Base-by-base conservation (phyloP, 1,284 basidiomycete species). In the Melampsora larici-populina region DNA sequence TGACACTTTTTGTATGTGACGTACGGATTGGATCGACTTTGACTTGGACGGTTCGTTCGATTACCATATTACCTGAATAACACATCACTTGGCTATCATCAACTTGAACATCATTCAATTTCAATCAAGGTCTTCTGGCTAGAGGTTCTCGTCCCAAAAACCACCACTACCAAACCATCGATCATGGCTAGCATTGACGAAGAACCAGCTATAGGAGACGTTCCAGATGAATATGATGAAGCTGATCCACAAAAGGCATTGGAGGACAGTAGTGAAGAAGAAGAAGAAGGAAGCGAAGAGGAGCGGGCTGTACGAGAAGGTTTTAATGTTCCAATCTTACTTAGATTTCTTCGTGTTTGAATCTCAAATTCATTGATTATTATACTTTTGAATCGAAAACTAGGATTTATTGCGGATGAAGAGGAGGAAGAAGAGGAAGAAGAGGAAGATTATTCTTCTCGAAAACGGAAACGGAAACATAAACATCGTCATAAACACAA, bases 241-340 rank as follows among this genome's bases (percentile, higher is more conserved):
- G 67, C 5, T 31, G 67, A 17, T 11, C 24, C 31, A 31, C 60
- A 62, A 49, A 78, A 70, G 43, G 67, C 43, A 29, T 21, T 78
- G 7, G 75, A 78, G 17, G 75, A 78, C 26, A 78, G 75, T 43
- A 78, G 75, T 67, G 75, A 78, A 36, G 75, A 78, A 48, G 75
- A 78, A 70, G 75, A 78, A 65, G 75, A 78, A 63, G 75, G 75
- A 1, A 78, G 75, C 51, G 75, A 78, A n/a, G 75, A 78, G 31
- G 75, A 78, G 31, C 51, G 75, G 26, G 75, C 75, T 70, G 75
- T 78, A 13, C 66, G 75, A 43, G 75, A 78, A 78, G 75, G 75
- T 62, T 29, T 40, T 40, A 11, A 40, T 40, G 36, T 40, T 40
- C 36, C 36, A 40, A 7, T 58, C 7, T 31, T 3, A 36, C 18